Evolutionary conservation across 2,329 filamentous ascomycete species (phyloP).

Genomic region (Aspergillus brasiliensis): DNA sequence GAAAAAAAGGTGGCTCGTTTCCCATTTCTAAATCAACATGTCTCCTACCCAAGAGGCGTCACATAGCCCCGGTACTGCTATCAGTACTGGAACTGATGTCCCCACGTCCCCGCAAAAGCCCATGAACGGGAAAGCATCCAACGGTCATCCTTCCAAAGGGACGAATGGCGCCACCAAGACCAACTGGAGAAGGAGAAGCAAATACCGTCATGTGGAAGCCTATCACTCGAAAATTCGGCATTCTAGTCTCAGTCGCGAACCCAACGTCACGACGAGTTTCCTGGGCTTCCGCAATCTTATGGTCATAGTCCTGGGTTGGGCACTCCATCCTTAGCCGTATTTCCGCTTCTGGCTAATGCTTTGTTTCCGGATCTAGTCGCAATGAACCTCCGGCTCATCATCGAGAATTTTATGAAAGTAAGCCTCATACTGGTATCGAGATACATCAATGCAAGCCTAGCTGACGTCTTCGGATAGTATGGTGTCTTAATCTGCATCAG

Average conservation of each 20-base stretch:
- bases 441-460: neutral
- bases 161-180: slow-evolving; percentile 19
- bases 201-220: slow-evolving; percentile 90
- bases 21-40: neutral
- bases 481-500: slow-evolving; percentile 89
- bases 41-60: neutral
- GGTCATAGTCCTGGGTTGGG: slow-evolving; percentile 82
- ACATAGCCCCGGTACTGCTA: slow-evolving; percentile 4
- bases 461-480: slow-evolving; percentile 60
- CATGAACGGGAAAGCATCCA: slow-evolving; percentile 14
- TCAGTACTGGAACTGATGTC: slow-evolving; percentile 28
- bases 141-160: slow-evolving; percentile 6
- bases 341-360: slow-evolving; percentile 9
- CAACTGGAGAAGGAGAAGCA: slow-evolving; percentile 51
- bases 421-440: slow-evolving; percentile 7
- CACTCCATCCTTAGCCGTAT: neutral
- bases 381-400: slow-evolving; percentile 89
- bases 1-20: neutral
- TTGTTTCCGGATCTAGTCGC: slow-evolving; percentile 63
- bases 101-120: slow-evolving; percentile 17
- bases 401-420: slow-evolving; percentile 96
- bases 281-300: slow-evolving; percentile 94
- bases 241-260: slow-evolving; percentile 85
- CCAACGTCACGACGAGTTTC: slow-evolving; percentile 74
- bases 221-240: slow-evolving; percentile 72